Evolutionary conservation across 2,329 filamentous ascomycete genomes (phyloP).

Genomic region (Monosporascus sp.): DNA sequence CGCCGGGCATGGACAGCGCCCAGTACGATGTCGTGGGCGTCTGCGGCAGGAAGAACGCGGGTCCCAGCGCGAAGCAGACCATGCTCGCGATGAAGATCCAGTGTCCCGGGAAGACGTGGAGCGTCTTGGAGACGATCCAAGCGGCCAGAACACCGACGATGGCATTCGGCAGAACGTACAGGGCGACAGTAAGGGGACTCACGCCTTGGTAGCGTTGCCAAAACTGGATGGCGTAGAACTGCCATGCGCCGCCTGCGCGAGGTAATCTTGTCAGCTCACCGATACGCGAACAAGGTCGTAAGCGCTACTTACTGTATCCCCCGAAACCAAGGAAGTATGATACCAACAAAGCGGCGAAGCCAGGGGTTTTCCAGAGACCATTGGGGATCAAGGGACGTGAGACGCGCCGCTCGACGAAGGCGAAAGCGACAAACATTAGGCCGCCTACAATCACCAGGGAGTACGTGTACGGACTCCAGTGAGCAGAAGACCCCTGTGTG

Average conservation of each 20-base stretch:
- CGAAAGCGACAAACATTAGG: conserved; percentile 21
- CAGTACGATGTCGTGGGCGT: conserved; percentile 35
- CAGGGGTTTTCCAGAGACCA: conserved; percentile 32
- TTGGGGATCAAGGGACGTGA: conserved; percentile 27
- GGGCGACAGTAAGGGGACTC: conserved; percentile 32
- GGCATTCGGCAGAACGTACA: conserved; percentile 40
- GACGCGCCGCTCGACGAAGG: conserved; percentile 26
- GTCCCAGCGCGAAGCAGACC: conserved; percentile 20
- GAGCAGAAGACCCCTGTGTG: conserved; percentile 26
- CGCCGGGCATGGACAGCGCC: conserved; percentile 37
- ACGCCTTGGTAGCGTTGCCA: conserved; percentile 31
- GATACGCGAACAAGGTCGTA: too few relatives aligned
- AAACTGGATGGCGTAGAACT: conserved; percentile 34
- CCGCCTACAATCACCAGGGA: conserved; percentile 25
- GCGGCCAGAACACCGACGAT: conserved; percentile 38
- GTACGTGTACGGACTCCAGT: conserved; percentile 32
- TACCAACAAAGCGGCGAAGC: too few relatives aligned
- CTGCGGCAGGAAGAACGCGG: conserved; percentile 25
- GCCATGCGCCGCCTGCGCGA: conserved; percentile 20
- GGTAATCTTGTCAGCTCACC: too few relatives aligned
- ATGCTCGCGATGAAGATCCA: conserved; percentile 40
- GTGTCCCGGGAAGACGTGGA: conserved; percentile 40
- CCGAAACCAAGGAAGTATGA: too few relatives aligned
- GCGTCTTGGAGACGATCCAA: conserved; percentile 37
- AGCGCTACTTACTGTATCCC: too few relatives aligned